Percentiles rank a stretch among this genome's conserved stretches.
These are phyloP conservation scores for Chalara sp. DNA, from an alignment of 2,329 filamentous ascomycete genomes.

Conservation along the genomic window DNA sequence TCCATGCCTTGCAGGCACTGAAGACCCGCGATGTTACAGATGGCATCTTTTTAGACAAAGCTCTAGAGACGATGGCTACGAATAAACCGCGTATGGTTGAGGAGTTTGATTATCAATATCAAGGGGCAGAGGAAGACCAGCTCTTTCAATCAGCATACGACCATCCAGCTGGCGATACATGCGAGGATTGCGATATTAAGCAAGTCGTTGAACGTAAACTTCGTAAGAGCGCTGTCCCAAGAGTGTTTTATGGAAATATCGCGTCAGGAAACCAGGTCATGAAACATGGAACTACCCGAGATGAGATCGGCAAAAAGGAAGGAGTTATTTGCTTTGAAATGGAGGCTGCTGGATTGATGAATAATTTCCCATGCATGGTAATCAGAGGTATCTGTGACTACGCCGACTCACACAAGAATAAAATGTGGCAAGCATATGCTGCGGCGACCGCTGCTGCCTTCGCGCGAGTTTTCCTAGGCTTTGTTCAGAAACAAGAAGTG, in stretches of 20 bases:
- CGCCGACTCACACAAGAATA: conserved; percentile 13
- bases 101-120: conserved; percentile 1
- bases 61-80: conserved; percentile 2
- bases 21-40: conserved; percentile 4
- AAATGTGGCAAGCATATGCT: conserved; percentile 11
- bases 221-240: not conserved
- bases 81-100: conserved; percentile 8
- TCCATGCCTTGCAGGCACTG: conserved; percentile 4
- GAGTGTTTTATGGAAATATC: conserved; percentile 30
- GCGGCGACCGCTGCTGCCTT: conserved; percentile 7
- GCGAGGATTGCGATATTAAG: conserved; percentile 3
- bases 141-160: conserved; percentile 6
- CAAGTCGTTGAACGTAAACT: not conserved
- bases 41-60: not conserved
- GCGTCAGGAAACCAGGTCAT: conserved; percentile 7
- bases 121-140: conserved; percentile 6
- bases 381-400: conserved; percentile 13
- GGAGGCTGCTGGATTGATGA: conserved; percentile 11
- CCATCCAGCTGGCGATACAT: conserved; percentile 1
- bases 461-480: conserved; percentile 13
- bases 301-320: conserved; percentile 1
- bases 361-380: conserved; percentile 11
- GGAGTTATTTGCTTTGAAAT: conserved; percentile 2
- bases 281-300: conserved; percentile 2
- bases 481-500: conserved; percentile 6